Base-by-base conservation (phyloP, 306 rosid species). In the Cucurbita maxima region DNA sequence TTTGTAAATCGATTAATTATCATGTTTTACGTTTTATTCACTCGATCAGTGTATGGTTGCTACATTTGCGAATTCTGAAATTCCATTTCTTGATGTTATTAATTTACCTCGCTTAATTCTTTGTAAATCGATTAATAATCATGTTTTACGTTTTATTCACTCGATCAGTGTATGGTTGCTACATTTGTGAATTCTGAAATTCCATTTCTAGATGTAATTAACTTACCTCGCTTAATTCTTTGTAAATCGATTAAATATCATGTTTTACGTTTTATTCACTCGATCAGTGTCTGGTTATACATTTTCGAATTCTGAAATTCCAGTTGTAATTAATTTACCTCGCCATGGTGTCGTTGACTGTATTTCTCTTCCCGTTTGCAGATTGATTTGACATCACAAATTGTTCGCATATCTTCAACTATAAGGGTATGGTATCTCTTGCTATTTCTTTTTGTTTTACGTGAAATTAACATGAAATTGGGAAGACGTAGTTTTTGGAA, bases 351-450 rank as follows among this genome's bases (percentile, higher is more conserved):
- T 20, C 13, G 12, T 45, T 67, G 73, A 67, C 75, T 57, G 11
- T 15, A 6, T 64, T 22, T 19, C 41, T 40, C 50, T 66, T 58
- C 63, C 45, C 61, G 8, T 5, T 63, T 83, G 87, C 96, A 95
- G 99, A 85, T 91, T 78, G 99, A 95, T 79, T 83, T 91, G 83
- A 85, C 92, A 11, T 89, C 99, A 4, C 99, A 95, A 80, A 84
- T 86, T 80, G 96, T 81, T 69, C 97, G 97, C 81, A 58, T 83
- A 83, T 68, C 86, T 63, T 82, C 97, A 70, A 60, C 96, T n/a
- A 78, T 95, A 0, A 95, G 90, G 99, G 98, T 94, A 50, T 80
- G 36, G 19, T 34, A 11, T 54, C 66, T 15, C 54, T 66, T 57
- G n/a, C 64, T 1, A 14, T 14, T 38, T 13, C 54, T 36, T 36